Base-by-base conservation (phyloP, 805 yeast genomes). In the Candida endomychidarum region DNA sequence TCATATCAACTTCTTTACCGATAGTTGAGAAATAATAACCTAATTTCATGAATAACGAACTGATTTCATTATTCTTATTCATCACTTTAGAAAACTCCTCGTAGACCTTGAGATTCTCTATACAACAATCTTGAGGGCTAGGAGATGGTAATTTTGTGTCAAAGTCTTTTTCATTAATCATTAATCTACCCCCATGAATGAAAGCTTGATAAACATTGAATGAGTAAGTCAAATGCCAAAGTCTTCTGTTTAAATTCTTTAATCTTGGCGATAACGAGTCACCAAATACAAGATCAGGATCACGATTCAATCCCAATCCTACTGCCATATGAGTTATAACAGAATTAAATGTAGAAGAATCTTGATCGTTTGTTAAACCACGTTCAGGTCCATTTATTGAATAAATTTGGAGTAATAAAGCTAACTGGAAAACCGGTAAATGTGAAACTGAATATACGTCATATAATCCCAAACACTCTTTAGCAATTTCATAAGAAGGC, bases 261-360 rank as follows among this genome's bases (percentile, higher is more conserved):
- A 37, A 26, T 24, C 45, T 43, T 14, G 47, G 52, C 37, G 52
- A 55, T 2, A 34, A 7, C 8, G 49, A 46, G 10, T 30, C 19
- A 12, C 48, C 46, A 43, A 64, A 58, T 47, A 77, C 75, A 32
- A 65, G 64, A 37, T 69, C 70, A 0, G 88, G 87, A 47, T 83
- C 88, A 50, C 88, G 66, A 53, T 83, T 81, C n/a, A 82, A 49
- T 0, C 88, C 89, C 46, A 82, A 72, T 15, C 81, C 72, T 40
- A 76, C 70, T 0, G 82, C 85, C 82, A 82, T 78, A 49, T 79
- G 85, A 12, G 77, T 61, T 15, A 81, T 61, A 61, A 78, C 68
- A 1, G 80, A 78, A n/a, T 74, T 57, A 36, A 72, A 69, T 5
- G 77, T 71, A 3, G 21, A 14, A 3, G 78, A 71, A 28, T 75